phyloP scores from a whole-genome alignment of 495 filamentous ascomycete species.

The Xylaria bambusicola region DNA sequence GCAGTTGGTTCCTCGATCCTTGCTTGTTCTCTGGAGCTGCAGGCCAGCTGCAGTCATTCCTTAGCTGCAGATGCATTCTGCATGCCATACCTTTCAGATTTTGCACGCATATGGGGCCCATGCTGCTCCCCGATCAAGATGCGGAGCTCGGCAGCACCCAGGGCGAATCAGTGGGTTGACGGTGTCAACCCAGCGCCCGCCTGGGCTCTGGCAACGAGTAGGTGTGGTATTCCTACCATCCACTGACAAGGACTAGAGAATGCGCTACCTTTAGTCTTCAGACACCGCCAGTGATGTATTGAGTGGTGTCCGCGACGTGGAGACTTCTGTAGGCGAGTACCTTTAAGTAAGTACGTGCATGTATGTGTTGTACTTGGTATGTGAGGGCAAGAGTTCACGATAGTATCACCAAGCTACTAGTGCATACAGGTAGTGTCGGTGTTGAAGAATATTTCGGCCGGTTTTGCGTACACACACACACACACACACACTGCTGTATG shows the following conservation, averaged over 20 bases:
- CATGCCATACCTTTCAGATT: slow-evolving; percentile 24
- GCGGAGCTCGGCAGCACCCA: slow-evolving; percentile 21
- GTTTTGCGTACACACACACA: background rate
- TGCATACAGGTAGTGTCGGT: background rate
- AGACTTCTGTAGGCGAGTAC: too few relatives aligned
- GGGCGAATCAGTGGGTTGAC: slow-evolving; percentile 12
- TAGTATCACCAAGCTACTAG: background rate
- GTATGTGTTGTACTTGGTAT: too few relatives aligned
- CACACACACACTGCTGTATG: background rate
- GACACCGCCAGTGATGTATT: background rate
- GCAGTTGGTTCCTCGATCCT: slow-evolving; percentile 3
- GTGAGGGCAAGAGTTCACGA: too few relatives aligned
- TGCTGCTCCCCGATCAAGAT: slow-evolving; percentile 16
- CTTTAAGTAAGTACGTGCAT: too few relatives aligned
- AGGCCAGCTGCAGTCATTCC: slow-evolving; percentile 19
- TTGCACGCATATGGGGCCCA: slow-evolving; percentile 16
- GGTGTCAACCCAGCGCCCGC: background rate
- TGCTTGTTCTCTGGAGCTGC: slow-evolving; percentile 17
- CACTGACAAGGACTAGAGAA: slow-evolving; percentile 8
- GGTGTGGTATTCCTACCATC: slow-evolving; percentile 20
- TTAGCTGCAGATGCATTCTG: slow-evolving; percentile 25
- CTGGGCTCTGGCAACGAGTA: background rate
- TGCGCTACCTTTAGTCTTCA: slow-evolving; percentile 3
- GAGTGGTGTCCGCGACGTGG: background rate
- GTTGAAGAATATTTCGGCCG: too few relatives aligned